These are phyloP conservation scores for Sporothrix pallida DNA, from an alignment of 2,329 filamentous ascomycete genomes.

Conservation along the genomic window DNA sequence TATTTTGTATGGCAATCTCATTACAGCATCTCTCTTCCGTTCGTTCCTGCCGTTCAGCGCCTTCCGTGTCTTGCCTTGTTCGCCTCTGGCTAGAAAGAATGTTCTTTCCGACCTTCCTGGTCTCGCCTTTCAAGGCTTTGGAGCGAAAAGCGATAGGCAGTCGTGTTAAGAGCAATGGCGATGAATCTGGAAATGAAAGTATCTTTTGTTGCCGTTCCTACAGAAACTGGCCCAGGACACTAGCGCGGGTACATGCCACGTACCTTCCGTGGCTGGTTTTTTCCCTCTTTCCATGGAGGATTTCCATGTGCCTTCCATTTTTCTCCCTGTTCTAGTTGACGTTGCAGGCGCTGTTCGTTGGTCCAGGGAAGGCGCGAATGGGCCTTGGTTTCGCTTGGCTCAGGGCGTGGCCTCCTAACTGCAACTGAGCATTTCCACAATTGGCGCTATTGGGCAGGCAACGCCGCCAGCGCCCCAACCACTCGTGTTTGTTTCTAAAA, in stretches of 20 bases:
- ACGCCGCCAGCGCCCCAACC: constrained; percentile 23
- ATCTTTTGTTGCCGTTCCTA: constrained; percentile 19
- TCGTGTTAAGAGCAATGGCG: background rate
- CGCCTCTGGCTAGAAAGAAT: constrained; percentile 21
- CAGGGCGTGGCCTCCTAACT: background rate
- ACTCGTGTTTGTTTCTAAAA: constrained; percentile 32
- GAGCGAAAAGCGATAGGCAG: background rate
- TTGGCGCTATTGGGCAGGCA: constrained; percentile 25
- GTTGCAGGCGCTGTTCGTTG: background rate
- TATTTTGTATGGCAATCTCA: background rate
- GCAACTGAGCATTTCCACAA: background rate
- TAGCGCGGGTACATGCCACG: constrained; percentile 27
- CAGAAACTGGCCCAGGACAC: background rate
- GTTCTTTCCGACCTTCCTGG: constrained; percentile 23
- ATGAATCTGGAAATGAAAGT: constrained; percentile 4
- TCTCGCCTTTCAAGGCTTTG: background rate
- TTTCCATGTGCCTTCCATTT: no score
- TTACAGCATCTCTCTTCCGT: background rate
- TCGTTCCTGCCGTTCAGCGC: background rate
- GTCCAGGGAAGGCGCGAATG: background rate
- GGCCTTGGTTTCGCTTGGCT: constrained; percentile 18
- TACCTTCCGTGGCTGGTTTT: background rate
- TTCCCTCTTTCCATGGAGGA: background rate
- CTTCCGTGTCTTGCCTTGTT: constrained; percentile 13
- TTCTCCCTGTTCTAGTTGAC: background rate